Evolutionary conservation across 306 rosid genomes (phyloP).

Genomic region (Lithocarpus polystachyus): DNA sequence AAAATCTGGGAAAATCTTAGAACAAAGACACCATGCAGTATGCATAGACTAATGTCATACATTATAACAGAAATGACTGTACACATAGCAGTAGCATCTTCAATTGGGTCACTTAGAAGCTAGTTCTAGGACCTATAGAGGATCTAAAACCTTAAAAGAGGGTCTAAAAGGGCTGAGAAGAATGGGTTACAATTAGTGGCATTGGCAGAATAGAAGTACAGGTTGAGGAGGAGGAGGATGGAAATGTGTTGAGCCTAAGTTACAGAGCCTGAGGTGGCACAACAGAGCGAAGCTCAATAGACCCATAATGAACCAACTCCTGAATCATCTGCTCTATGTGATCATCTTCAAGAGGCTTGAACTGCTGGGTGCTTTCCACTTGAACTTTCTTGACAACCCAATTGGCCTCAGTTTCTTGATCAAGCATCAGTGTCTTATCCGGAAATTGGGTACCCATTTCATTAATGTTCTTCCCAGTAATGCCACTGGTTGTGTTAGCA

Average conservation of each 20-base stretch:
- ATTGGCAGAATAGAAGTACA: conserved; percentile 16
- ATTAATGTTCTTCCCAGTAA: conserved; percentile 5
- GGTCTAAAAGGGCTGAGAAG: conserved; percentile 16
- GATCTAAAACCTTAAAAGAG: conserved; percentile 1
- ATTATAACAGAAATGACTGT: conserved; percentile 36
- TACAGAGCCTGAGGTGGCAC: conserved; percentile 29
- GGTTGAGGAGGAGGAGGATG: conserved; percentile 6
- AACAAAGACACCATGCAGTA: conserved; percentile 23
- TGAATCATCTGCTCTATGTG: conserved; percentile 94
- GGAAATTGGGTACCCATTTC: conserved; percentile 19
- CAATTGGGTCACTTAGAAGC: conserved; percentile 47
- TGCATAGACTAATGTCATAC: conserved; percentile 28
- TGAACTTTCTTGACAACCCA: conserved; percentile 61
- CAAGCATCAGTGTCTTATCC: conserved; percentile 27
- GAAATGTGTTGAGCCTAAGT: conserved; percentile 2
- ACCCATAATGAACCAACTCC: conserved; percentile 78
- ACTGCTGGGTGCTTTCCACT: conserved; percentile 45
- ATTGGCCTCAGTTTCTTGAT: conserved; percentile 30
- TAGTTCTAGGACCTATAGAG: conserved; percentile 32
- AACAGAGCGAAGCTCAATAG: conserved; percentile 68
- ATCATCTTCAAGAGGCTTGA: conserved; percentile 70
- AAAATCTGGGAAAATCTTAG: conserved; percentile 16
- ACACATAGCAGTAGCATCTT: conserved; percentile 40
- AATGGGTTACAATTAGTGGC: conserved; percentile 46
- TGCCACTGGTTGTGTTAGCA: conserved; percentile 20